phyloP scores from a whole-genome alignment of 345 rosid genomes.

The Pistacia atlantica region DNA sequence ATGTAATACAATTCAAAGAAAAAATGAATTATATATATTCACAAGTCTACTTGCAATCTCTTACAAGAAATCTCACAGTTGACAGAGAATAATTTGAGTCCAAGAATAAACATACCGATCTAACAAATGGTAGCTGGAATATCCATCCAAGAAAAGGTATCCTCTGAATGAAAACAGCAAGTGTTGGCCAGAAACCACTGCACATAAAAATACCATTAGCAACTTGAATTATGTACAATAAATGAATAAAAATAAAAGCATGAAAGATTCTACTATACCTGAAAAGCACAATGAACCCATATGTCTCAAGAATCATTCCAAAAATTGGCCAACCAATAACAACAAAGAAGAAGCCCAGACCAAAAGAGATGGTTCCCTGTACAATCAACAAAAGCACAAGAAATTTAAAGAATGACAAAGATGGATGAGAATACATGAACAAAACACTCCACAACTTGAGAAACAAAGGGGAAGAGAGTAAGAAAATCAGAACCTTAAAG shows the following conservation, averaged over 20 bases:
- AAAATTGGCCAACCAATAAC: slow-evolving; percentile 89
- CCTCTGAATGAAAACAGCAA: slow-evolving; percentile 82
- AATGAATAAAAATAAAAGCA: background rate
- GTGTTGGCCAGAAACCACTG: slow-evolving; percentile 99
- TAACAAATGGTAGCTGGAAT: slow-evolving; percentile 73
- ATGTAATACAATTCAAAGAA: background rate
- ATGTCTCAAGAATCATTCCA: slow-evolving; percentile 88
- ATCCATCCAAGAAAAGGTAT: slow-evolving; percentile 97
- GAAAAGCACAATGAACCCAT: slow-evolving; percentile 91
- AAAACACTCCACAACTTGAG: background rate
- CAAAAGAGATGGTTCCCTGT: slow-evolving; percentile 95
- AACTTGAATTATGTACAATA: slow-evolving; percentile 9
- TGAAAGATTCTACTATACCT: slow-evolving; percentile 45
- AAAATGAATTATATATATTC: background rate
- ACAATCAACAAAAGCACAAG: slow-evolving; percentile 16
- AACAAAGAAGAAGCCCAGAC: slow-evolving; percentile 83
- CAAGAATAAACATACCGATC: slow-evolving; percentile 65
- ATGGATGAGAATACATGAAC: background rate
- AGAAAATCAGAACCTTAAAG: slow-evolving; percentile 56
- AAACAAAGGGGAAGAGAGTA: background rate
- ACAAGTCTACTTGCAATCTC: background rate
- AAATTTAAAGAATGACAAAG: slow-evolving; percentile 4
- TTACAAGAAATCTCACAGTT: background rate
- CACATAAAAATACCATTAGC: slow-evolving; percentile 27
- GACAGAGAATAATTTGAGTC: slow-evolving; percentile 8